These are phyloP conservation scores for Tetrapisispora taiwanensis DNA, from an alignment of 805 yeast species.

Conservation along the genomic window DNA sequence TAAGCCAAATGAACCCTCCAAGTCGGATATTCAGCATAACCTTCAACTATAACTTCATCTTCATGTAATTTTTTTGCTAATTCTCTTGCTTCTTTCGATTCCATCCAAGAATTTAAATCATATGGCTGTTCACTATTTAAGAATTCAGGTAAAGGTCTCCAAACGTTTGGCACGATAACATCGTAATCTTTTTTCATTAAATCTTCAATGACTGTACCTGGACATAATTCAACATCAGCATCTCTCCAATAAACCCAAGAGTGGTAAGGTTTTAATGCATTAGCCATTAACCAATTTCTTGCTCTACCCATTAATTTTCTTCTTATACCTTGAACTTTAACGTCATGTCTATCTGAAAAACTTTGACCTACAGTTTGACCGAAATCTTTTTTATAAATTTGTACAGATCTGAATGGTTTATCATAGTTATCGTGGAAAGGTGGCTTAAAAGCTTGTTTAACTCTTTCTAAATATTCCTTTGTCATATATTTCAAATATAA, in stretches of 20 bases:
- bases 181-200: conserved; percentile 86
- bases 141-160: conserved; percentile 87
- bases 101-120: conserved; percentile 80
- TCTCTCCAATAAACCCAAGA: conserved; percentile 97
- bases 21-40: conserved; percentile 93
- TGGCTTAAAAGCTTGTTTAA: conserved; percentile 49
- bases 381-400: conserved; percentile 72
- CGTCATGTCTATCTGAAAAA: conserved; percentile 87
- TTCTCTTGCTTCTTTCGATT: conserved; percentile 70
- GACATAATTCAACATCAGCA: conserved; percentile 90
- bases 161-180: conserved; percentile 88
- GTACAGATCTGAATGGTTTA: conserved; percentile 66
- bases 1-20: conserved; percentile 98
- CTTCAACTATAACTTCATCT: conserved; percentile 95
- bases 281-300: conserved; percentile 84
- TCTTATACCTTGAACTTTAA: conserved; percentile 92
- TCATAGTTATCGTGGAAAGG: conserved; percentile 56
- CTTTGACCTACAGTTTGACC: conserved; percentile 91
- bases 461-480: conserved; percentile 45
- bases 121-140: conserved; percentile 77
- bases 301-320: conserved; percentile 94
- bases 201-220: conserved; percentile 78
- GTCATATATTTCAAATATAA: conserved; percentile 66
- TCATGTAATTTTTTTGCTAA: conserved; percentile 72
- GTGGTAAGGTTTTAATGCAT: conserved; percentile 83